Percentiles rank a stretch among this genome's conserved stretches.
phyloP scores from a whole-genome alignment of 2,329 filamentous ascomycete genomes.

The Talaromyces amestolkiae region DNA sequence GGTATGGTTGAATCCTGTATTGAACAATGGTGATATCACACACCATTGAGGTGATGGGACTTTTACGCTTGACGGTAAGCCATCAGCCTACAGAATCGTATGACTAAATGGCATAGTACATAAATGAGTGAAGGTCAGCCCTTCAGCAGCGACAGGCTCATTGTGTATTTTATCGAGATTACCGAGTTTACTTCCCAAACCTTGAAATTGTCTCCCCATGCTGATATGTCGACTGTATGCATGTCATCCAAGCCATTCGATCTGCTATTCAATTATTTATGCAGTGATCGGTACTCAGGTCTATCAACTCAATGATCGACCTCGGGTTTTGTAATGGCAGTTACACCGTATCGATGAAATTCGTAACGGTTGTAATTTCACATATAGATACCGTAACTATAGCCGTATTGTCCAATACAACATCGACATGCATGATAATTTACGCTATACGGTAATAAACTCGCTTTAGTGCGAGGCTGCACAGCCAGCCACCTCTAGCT shows the following conservation, averaged over 20 bases:
- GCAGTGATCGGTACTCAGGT: background rate
- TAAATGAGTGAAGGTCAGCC: background rate
- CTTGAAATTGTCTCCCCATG: background rate
- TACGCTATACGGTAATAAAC: slow-evolving; percentile 2
- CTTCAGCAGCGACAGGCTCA: background rate
- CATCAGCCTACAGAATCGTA: background rate
- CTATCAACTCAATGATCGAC: background rate
- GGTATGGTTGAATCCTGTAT: background rate
- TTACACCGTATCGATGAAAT: background rate
- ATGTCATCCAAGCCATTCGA: background rate
- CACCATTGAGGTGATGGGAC: background rate
- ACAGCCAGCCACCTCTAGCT: background rate
- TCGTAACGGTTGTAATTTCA: slow-evolving; percentile 1
- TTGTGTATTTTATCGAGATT: background rate
- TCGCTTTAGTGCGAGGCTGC: slow-evolving; percentile 2
- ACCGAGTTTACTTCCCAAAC: background rate
- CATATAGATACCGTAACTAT: background rate
- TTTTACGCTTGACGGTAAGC: background rate
- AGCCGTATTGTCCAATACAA: background rate
- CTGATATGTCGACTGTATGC: background rate
- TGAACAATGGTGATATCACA: background rate
- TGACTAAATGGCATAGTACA: slow-evolving; percentile 3
- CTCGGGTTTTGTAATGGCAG: background rate
- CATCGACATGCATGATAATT: background rate
- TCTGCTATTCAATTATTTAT: background rate